phyloP scores from a whole-genome alignment of 352 stramenopile species.

The Phytophthora chlamydospora region DNA sequence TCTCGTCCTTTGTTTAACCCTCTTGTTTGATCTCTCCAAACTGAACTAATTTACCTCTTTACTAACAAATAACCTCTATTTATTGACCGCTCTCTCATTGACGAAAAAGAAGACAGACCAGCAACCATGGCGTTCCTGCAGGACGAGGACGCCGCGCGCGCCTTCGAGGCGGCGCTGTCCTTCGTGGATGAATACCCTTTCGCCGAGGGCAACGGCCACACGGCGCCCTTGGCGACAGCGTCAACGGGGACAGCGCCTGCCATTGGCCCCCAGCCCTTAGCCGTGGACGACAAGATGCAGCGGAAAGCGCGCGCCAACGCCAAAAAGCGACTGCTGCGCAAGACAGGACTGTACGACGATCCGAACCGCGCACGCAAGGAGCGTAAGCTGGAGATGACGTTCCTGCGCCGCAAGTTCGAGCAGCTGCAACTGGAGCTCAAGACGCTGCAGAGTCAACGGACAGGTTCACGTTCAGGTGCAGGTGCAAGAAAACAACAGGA shows the following conservation, averaged over 20 bases:
- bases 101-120: background rate
- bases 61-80: too few relatives aligned
- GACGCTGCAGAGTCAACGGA: constrained; percentile 19
- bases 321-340: constrained; percentile 33
- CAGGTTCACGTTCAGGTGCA: background rate
- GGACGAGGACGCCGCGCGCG: constrained; percentile 26
- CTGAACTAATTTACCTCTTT: too few relatives aligned
- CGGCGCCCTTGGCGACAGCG: background rate
- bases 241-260: background rate
- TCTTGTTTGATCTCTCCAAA: too few relatives aligned
- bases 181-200: constrained; percentile 41
- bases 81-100: too few relatives aligned
- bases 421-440: constrained; percentile 43
- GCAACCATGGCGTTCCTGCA: constrained; percentile 30
- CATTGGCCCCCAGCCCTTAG: background rate
- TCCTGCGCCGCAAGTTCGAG: constrained; percentile 37
- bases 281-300: constrained; percentile 19
- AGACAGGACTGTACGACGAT: constrained; percentile 34
- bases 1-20: too few relatives aligned
- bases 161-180: constrained; percentile 36
- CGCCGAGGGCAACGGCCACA: background rate
- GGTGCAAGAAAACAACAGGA: constrained; percentile 1
- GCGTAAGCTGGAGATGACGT: constrained; percentile 47
- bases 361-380: constrained; percentile 50
- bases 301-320: constrained; percentile 19